phyloP scores from a whole-genome alignment of 1,284 basidiomycete genomes.

The Cutaneotrichosporon cavernicola region DNA sequence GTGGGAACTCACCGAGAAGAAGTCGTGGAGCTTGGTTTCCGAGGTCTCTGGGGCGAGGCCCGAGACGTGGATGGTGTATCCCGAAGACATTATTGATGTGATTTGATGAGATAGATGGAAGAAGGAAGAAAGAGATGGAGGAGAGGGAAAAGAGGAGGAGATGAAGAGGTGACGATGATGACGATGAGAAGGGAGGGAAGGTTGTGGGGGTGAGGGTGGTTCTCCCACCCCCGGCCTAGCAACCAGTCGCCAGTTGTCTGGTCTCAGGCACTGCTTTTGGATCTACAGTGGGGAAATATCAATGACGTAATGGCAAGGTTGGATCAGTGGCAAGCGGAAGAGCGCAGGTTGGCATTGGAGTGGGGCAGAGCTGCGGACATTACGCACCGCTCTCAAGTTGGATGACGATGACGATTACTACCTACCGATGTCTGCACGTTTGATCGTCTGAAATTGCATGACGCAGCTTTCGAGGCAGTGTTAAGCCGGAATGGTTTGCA shows the following conservation, averaged over 20 bases:
- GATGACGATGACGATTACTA: no score
- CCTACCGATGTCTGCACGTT: no score
- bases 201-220: neutral
- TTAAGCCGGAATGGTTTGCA: no score
- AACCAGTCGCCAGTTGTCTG: no score
- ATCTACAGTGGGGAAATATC: neutral
- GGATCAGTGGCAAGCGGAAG: no score
- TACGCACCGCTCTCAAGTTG: neutral
- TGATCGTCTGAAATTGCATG: no score
- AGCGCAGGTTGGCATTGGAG: neutral
- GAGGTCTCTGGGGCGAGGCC: constrained; percentile 53
- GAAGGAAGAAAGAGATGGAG: neutral
- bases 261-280: neutral
- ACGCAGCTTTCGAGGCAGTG: no score
- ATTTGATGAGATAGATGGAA: neutral
- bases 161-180: neutral
- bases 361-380: neutral
- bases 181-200: constrained; percentile 5
- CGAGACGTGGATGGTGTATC: constrained; percentile 50
- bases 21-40: constrained; percentile 53
- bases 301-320: neutral
- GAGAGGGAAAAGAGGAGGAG: neutral
- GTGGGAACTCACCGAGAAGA: constrained; percentile 39
- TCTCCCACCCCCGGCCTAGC: neutral
- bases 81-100: constrained; percentile 28